These are phyloP conservation scores for Leccinum fallax DNA, from an alignment of 1,284 basidiomycete species.

Conservation along the genomic window DNA sequence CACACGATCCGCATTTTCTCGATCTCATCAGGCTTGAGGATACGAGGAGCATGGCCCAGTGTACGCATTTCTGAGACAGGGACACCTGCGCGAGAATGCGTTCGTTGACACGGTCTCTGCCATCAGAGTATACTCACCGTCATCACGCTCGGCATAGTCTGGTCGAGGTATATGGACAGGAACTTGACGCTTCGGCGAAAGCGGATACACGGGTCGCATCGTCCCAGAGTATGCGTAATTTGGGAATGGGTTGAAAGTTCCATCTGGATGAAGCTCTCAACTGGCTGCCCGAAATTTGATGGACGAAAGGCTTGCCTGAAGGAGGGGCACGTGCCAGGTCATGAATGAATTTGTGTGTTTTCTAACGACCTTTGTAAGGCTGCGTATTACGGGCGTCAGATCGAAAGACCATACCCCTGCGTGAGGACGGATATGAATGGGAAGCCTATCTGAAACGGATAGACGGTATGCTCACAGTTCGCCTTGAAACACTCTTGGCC, in stretches of 20 bases:
- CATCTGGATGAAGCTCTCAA: conserved; percentile 44
- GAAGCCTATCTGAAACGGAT: neutral
- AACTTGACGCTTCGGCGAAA: conserved; percentile 67
- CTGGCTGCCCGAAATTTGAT: neutral
- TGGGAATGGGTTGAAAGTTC: conserved; percentile 75
- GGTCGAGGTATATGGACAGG: conserved; percentile 78
- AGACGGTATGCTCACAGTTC: conserved; percentile 57
- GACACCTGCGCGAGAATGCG: conserved; percentile 46
- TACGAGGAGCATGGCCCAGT: conserved; percentile 62
- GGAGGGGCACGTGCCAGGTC: conserved; percentile 54
- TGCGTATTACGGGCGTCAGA: neutral
- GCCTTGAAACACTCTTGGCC: conserved; percentile 86
- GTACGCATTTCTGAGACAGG: conserved; percentile 62
- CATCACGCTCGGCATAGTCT: conserved; percentile 66
- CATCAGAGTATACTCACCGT: conserved; percentile 50
- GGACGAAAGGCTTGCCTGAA: conserved; percentile 15
- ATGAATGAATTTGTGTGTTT: conserved; percentile 78
- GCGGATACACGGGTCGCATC: conserved; percentile 74
- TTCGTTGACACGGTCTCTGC: conserved; percentile 14
- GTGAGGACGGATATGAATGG: neutral
- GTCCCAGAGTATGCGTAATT: conserved; percentile 70
- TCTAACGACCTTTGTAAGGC: conserved; percentile 48
- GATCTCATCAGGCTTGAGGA: conserved; percentile 68
- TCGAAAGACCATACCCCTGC: conserved; percentile 46
- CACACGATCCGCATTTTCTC: conserved; percentile 81